A percentile compares a stretch with the other conserved stretches of the same genome.
These are phyloP conservation scores for Streptanthus diversifolius DNA, from an alignment of 345 rosid species.

Conservation along the genomic window DNA sequence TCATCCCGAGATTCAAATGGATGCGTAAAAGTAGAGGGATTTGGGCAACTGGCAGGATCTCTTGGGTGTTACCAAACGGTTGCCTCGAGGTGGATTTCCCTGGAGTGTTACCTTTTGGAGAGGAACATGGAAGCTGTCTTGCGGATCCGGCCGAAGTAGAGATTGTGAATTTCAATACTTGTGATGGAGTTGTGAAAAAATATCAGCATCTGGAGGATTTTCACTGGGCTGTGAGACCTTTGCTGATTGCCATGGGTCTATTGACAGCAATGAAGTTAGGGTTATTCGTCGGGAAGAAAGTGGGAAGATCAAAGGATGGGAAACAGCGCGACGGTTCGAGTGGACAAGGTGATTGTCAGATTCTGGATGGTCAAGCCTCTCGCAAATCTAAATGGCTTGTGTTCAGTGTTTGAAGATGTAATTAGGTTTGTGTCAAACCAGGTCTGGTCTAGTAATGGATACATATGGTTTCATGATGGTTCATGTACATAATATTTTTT, in stretches of 20 bases:
- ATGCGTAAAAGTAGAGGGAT: conserved; percentile 48
- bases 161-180: conserved; percentile 53
- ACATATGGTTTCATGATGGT: conserved; percentile 1
- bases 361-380: conserved; percentile 14
- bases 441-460: conserved; percentile 7
- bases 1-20: conserved; percentile 87
- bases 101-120: conserved; percentile 58
- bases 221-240: conserved; percentile 92
- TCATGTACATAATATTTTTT: conserved; percentile 24
- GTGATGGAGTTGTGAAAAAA: conserved; percentile 59
- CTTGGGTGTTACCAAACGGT: conserved; percentile 67
- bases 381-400: conserved; percentile 33
- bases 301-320: conserved; percentile 48
- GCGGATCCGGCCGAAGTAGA: conserved; percentile 95
- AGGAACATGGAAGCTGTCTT: conserved; percentile 44
- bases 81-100: conserved; percentile 80
- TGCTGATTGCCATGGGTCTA: conserved; percentile 61
- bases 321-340: conserved; percentile 24
- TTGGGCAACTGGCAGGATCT: conserved; percentile 87
- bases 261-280: conserved; percentile 70
- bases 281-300: conserved; percentile 43
- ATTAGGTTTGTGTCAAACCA: neutral
- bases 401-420: conserved; percentile 26
- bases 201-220: conserved; percentile 91
- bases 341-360: conserved; percentile 26